Evolutionary conservation across 1,284 basidiomycete species (phyloP).

Genomic region (Cryptococcus sp.): DNA sequence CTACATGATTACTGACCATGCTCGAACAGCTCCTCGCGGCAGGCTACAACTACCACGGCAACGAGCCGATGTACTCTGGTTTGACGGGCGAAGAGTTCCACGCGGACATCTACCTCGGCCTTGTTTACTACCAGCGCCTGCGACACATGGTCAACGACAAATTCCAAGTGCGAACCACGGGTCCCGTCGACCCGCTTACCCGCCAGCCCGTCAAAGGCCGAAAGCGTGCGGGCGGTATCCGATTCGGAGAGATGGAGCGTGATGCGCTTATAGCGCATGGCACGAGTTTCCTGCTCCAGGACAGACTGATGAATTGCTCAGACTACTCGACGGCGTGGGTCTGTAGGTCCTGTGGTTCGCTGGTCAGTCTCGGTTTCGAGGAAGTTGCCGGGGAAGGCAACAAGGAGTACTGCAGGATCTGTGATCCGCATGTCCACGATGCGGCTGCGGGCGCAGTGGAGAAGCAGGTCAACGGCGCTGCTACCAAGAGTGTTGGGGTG

Average conservation of each 20-base stretch:
- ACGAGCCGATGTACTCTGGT: conserved; percentile 99
- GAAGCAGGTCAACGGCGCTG: conserved; percentile 23
- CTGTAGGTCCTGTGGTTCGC: conserved; percentile 90
- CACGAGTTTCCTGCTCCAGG: conserved; percentile 95
- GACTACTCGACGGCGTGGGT: conserved; percentile 99
- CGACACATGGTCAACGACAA: conserved; percentile 99
- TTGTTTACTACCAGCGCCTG: conserved; percentile 97
- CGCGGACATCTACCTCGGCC: conserved; percentile 97
- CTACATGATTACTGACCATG: neutral
- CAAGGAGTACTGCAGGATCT: conserved; percentile 87
- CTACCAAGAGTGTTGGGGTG: conserved; percentile 23
- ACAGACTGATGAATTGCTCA: conserved; percentile 99
- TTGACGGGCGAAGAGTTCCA: conserved; percentile 98
- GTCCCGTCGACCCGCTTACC: conserved; percentile 92
- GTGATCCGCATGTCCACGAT: conserved; percentile 63
- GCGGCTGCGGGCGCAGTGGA: conserved; percentile 26
- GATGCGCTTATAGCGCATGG: conserved; percentile 98
- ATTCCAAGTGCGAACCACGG: conserved; percentile 98
- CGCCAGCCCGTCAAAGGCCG: conserved; percentile 98
- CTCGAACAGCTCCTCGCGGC: conserved; percentile 66
- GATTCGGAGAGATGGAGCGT: conserved; percentile 99
- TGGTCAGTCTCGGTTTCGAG: conserved; percentile 94
- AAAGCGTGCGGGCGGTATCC: conserved; percentile 97
- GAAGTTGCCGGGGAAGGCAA: conserved; percentile 66
- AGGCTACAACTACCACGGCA: conserved; percentile 98